Base-by-base conservation (phyloP, 2,329 filamentous ascomycete species). In the Ascochyta pisi region DNA sequence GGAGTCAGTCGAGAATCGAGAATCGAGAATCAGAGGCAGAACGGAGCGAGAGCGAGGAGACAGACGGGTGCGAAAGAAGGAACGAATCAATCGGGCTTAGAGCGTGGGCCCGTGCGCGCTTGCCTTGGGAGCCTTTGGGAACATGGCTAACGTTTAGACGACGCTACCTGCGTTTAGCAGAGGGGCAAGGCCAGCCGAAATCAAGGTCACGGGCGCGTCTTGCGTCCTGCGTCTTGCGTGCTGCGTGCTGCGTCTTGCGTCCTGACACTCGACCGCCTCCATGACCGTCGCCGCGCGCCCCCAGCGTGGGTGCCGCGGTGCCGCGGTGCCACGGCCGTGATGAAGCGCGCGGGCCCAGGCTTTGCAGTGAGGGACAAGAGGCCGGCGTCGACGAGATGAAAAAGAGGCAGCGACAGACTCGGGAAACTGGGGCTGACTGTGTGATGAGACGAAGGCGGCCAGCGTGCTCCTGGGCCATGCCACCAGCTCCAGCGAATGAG, bases 371-470 rank as follows among this genome's bases (percentile, higher is more conserved):
- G 48, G 57, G 55, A 56, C 55, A 46, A 45, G 40, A 52, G 54
- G 46, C 54, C 54, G 51, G 56, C 60, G 60, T 50, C 61, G 64
- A 61, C 41, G 58, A 60, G 51, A 58, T 52, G 27, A 29, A 55
- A 50, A 51, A 57, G 56, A 57, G 55, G 62, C 61, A 58, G 42
- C 53, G 41, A 45, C 58, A 56, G 58, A 59, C 47, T 58, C 55
- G 50, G 58, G 37, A 40, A 38, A 44, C 56, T 55, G 57, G 53
- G 43, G 57, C 59, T 62, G 59, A 54, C 42, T 57, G 52, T 56
- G 61, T 60, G 60, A 61, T 64, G 63, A 65, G 64, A 65, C 63
- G 58, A 52, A 49, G 48, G 44, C 42, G 56, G 49, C 46, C 57
- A 55, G 52, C 61, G 53, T 59, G 58, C 44, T 52, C 48, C 48